Base-by-base conservation (phyloP, 2,329 filamentous ascomycete genomes). In the Helotiales sp. region DNA sequence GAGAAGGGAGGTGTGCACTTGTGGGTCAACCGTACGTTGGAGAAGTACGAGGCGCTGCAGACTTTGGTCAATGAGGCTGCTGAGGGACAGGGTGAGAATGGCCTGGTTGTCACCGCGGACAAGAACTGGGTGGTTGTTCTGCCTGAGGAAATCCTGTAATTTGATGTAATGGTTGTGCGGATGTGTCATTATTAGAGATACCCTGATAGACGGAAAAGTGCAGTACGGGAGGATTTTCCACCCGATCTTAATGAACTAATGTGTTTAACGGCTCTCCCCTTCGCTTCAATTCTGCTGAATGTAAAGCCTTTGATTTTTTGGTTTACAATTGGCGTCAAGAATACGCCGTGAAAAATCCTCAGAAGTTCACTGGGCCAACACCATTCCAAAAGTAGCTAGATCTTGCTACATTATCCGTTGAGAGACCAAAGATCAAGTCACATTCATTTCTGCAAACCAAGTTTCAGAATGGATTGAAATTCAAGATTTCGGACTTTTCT, bases 121-220 rank as follows among this genome's bases (percentile, higher is more conserved):
- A 64, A 64, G 52, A 64, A 64, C 30, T 64, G 61, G 61, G 32
- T 64, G 1, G 52, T 58, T 47, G 61, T 58, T 3, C 26, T 24
- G 26, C 61, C 61, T 2, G 26, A 34, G 52, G 61, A 64, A 1
- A 58, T 64, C 50, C 20, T 58, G 26, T 64, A 64, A 28, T 32
- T 22, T 45, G 59, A 15, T 20, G 28, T 22, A 55, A 34, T 20
- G n/a, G 15, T 32, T 13, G n/a, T 55, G 57, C 28, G 47, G 6
- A n/a, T 43, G 47, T 60, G 15, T 32, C 37, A 47, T n/a, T 8
- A 22, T 40, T 10, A 24, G 37, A 47, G 57, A 47, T 45, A 30
- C 24, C 24, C 57, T 55, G 17, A 17, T 15, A 60, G 6, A 45
- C 2, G 57, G 57, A 30, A 34, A 55, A 34, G 52, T 10, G 28